Conservation (phyloP, 2,329 filamentous ascomycete species). For the Dryadomyces quercus-mongolicae region DNA sequence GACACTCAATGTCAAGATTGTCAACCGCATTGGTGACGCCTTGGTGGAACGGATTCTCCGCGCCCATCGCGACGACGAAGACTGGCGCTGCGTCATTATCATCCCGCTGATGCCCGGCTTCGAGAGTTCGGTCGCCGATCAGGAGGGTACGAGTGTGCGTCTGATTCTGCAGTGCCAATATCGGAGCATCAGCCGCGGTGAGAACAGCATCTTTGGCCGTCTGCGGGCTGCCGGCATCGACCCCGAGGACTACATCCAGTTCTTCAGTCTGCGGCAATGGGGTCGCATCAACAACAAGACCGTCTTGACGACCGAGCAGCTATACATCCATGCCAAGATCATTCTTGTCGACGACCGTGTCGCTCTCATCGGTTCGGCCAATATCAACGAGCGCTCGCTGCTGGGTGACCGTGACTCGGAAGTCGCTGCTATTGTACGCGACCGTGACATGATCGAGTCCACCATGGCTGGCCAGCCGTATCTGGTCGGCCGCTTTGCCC, state of each 20-base stretch:
- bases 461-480: constrained; percentile 86
- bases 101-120: constrained; percentile 98
- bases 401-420: constrained; percentile 86
- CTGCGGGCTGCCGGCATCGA: constrained; percentile 71
- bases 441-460: constrained; percentile 85
- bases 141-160: constrained; percentile 87
- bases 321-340: constrained; percentile 96
- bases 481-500: constrained; percentile 81
- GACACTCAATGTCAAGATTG: constrained; percentile 74
- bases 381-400: constrained; percentile 98
- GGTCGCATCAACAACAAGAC: constrained; percentile 77
- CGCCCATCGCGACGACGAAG: constrained; percentile 70
- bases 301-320: constrained; percentile 80
- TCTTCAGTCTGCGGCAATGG: constrained; percentile 88
- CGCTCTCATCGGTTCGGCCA: constrained; percentile 90
- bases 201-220: constrained; percentile 82
- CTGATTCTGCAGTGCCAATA: constrained; percentile 97
- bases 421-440: constrained; percentile 76
- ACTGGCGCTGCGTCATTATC: constrained; percentile 81
- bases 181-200: constrained; percentile 86
- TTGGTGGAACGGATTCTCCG: constrained; percentile 83
- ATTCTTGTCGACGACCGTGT: constrained; percentile 93
- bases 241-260: constrained; percentile 89
- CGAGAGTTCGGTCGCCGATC: constrained; percentile 88
- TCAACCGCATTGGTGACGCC: constrained; percentile 90